Base-by-base conservation (phyloP, 192 early-diverging fungal genomes). In the Diversispora eburnea region DNA sequence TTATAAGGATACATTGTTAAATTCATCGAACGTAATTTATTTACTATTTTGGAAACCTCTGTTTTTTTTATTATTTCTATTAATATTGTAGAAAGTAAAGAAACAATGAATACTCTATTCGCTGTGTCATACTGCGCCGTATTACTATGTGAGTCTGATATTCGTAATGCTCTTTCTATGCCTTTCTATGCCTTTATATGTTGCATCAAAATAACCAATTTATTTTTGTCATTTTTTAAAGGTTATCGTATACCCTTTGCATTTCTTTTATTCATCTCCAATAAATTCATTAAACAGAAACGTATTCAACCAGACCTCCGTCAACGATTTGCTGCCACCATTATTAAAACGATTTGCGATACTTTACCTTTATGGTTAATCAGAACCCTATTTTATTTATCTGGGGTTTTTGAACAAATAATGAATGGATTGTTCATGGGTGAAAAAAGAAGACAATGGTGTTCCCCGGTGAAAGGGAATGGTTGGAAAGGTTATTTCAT, bases 401-500 rank as follows among this genome's bases (percentile, higher is more conserved):
- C 3, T 22, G 69, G 19, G 13, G 3, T 7, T 3, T 15, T 59
- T 3, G 56, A 48, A 25, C 9, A 7, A 33, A 20, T 59, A 7
- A 3, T 7, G 1, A 7, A 71, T 33, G 69, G 67, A n/a, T 10
- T 67, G 10, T 69, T 39, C 17, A 9, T 13, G 6, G 61, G 41
- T 42, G 17, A 71, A 33, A 4, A 56, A 47, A 8, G 20, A 41
- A 10, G 25, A 10, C 39, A 59, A 46, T 71, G 69, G 69, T 71
- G 54, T 19, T 10, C 6, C 8, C n/a, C 12, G 43, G 2, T 48
- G 22, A 56, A 39, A 19, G 42, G 43, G 15, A 33, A 45, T 13
- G 42, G 42, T 17, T 73, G 48, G 56, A 33, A 51, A 54, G 60
- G 46, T 0, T 73, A 73, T 54, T 52, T 73, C 19, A 64, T 73